These are phyloP conservation scores for Mytilinidion resinicola DNA, from an alignment of 495 filamentous ascomycete species.

Conservation along the genomic window DNA sequence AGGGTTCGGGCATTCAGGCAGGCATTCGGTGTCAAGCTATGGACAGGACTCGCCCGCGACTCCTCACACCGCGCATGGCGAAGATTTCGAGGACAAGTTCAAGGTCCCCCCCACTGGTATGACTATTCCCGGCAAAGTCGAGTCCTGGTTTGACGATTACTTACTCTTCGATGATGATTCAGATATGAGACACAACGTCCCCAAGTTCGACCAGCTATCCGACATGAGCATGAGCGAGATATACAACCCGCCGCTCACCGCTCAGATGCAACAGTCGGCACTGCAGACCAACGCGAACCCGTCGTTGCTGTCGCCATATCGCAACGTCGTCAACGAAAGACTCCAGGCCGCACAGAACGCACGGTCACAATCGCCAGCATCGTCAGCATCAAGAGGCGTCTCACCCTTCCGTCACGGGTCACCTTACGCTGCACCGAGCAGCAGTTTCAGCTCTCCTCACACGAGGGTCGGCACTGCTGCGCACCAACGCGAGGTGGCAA, in stretches of 20 bases:
- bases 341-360: constrained; percentile 72
- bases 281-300: constrained; percentile 35
- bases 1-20: constrained; percentile 43
- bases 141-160: constrained; percentile 55
- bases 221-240: constrained; percentile 82
- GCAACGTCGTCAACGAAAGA: constrained; percentile 63
- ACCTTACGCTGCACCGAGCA: constrained; percentile 50
- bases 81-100: constrained; percentile 43
- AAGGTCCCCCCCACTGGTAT: constrained; percentile 32
- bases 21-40: constrained; percentile 51
- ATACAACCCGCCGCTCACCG: constrained; percentile 63
- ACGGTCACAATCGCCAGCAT: constrained; percentile 50
- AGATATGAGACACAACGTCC: constrained; percentile 44
- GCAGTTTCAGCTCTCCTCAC: constrained; percentile 34
- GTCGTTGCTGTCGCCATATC: constrained; percentile 47
- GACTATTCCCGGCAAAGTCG: constrained; percentile 30
- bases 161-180: constrained; percentile 44
- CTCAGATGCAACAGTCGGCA: constrained; percentile 37
- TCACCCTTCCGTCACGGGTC: constrained; percentile 82
- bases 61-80: constrained; percentile 48
- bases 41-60: constrained; percentile 52
- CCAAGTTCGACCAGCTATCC: constrained; percentile 78
- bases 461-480: constrained; percentile 50
- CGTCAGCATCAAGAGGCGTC: constrained; percentile 54
- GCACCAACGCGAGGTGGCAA: constrained; percentile 53